phyloP scores from a whole-genome alignment of 2,329 filamentous ascomycete species.

The Sporothrix brasiliensis region DNA sequence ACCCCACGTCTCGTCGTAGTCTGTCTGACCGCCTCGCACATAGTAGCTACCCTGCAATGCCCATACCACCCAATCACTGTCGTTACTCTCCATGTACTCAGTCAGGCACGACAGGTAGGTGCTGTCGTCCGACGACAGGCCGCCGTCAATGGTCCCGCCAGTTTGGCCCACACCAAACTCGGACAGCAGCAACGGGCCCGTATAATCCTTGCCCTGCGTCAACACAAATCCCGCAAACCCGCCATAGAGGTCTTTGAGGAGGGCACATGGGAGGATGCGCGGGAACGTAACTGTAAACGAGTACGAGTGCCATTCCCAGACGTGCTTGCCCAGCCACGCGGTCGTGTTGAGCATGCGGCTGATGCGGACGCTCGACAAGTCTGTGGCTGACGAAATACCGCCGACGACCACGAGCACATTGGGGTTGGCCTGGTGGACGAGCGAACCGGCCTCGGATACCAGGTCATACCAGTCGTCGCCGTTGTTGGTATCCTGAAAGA shows the following conservation, averaged over 20 bases:
- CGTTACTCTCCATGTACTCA: conserved; percentile 57
- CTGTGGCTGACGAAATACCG: conserved; percentile 57
- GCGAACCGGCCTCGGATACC: conserved; percentile 51
- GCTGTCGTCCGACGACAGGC: conserved; percentile 50
- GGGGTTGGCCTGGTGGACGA: conserved; percentile 56
- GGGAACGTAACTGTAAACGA: conserved; percentile 56
- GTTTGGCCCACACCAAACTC: conserved; percentile 61
- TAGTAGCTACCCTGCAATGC: conserved; percentile 63
- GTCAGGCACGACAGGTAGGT: conserved; percentile 57
- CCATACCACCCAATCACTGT: conserved; percentile 64
- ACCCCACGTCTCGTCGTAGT: conserved; percentile 59
- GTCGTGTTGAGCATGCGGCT: conserved; percentile 48
- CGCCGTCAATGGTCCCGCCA: conserved; percentile 46
- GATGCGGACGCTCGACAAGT: conserved; percentile 51
- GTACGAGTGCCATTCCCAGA: conserved; percentile 65
- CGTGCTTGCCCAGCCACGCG: conserved; percentile 55
- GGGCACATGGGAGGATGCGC: conserved; percentile 48
- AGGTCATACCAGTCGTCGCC: conserved; percentile 56
- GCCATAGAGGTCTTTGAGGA: conserved; percentile 51
- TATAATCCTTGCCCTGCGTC: conserved; percentile 50
- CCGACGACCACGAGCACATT: conserved; percentile 58
- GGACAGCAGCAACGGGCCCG: conserved; percentile 59
- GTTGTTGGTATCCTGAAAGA: conserved; percentile 51
- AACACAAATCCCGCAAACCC: conserved; percentile 56
- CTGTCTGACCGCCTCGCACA: conserved; percentile 53